phyloP scores from a whole-genome alignment of 805 yeast species.

The Tetrapisispora pingtungensis region DNA sequence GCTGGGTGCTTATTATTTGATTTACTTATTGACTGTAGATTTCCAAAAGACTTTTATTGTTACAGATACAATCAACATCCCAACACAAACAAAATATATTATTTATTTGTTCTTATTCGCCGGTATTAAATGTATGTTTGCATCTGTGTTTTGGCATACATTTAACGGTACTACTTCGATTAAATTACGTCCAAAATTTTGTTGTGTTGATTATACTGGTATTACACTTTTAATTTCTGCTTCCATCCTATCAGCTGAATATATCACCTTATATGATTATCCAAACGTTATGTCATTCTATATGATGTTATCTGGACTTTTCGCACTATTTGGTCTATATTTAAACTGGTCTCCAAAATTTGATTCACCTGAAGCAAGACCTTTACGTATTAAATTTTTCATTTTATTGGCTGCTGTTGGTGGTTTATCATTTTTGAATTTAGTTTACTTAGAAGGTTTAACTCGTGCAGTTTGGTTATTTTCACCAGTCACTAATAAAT shows the following conservation, averaged over 20 bases:
- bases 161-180: conserved; percentile 67
- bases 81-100: conserved; percentile 28
- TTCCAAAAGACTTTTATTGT: conserved; percentile 49
- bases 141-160: conserved; percentile 87
- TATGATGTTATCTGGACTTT: conserved; percentile 48
- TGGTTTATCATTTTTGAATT: conserved; percentile 46
- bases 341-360: conserved; percentile 91
- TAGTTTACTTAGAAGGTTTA: conserved; percentile 47
- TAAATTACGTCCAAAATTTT: conserved; percentile 57
- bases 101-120: conserved; percentile 60
- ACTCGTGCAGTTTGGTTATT: conserved; percentile 43
- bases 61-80: conserved; percentile 39
- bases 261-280: conserved; percentile 49
- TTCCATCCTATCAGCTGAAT: conserved; percentile 78
- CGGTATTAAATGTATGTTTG: conserved; percentile 63
- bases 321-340: conserved; percentile 63
- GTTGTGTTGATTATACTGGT: conserved; percentile 93
- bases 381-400: conserved; percentile 70
- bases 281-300: conserved; percentile 28
- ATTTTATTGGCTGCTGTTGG: conserved; percentile 72
- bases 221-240: conserved; percentile 85
- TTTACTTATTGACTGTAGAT: conserved; percentile 46
- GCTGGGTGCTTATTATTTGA: conserved; percentile 51
- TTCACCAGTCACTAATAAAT: conserved; percentile 53
- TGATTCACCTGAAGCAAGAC: conserved; percentile 78